Evolutionary conservation across 768 basidiomycete genomes (phyloP).

Genomic region (Termitomyces sp.): DNA sequence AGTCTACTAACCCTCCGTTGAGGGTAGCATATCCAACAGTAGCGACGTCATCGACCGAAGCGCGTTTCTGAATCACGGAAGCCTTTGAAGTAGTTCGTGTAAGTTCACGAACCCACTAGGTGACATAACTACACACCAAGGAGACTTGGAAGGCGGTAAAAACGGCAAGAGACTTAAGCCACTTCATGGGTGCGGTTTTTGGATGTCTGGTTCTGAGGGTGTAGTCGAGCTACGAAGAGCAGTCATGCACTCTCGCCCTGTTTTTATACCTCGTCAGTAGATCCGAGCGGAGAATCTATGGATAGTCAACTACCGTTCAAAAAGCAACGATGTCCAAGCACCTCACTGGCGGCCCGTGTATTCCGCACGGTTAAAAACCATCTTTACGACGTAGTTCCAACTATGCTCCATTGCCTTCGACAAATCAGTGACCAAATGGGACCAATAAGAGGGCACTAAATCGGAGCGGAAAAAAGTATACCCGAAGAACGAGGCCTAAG

Average conservation of each 20-base stretch:
- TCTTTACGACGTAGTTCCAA: neutral
- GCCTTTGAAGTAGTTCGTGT: slow-evolving; percentile 1
- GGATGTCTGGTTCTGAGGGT: neutral
- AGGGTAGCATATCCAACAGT: slow-evolving; percentile 34
- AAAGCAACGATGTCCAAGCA: neutral
- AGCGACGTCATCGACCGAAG: slow-evolving; percentile 30
- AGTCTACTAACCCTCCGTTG: slow-evolving; percentile 27
- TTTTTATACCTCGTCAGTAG: neutral
- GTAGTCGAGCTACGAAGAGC: neutral
- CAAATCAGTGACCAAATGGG: neutral
- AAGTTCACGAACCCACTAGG: neutral
- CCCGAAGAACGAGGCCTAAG: neutral
- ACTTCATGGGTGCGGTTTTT: slow-evolving; percentile 15
- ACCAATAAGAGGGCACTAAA: neutral
- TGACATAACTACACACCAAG: slow-evolving; percentile 3
- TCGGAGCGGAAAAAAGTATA: neutral
- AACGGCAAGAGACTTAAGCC: slow-evolving; percentile 16
- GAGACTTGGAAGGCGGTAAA: slow-evolving; percentile 15
- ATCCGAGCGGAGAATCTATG: slow-evolving; percentile 1
- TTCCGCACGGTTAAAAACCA: slow-evolving; percentile 1
- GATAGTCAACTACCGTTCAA: neutral
- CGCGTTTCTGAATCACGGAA: slow-evolving; percentile 26
- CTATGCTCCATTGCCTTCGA: neutral
- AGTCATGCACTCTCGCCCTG: neutral
- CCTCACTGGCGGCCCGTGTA: slow-evolving; percentile 9